phyloP scores from a whole-genome alignment of 352 stramenopile genomes.

The Globisporangium perplexum region DNA sequence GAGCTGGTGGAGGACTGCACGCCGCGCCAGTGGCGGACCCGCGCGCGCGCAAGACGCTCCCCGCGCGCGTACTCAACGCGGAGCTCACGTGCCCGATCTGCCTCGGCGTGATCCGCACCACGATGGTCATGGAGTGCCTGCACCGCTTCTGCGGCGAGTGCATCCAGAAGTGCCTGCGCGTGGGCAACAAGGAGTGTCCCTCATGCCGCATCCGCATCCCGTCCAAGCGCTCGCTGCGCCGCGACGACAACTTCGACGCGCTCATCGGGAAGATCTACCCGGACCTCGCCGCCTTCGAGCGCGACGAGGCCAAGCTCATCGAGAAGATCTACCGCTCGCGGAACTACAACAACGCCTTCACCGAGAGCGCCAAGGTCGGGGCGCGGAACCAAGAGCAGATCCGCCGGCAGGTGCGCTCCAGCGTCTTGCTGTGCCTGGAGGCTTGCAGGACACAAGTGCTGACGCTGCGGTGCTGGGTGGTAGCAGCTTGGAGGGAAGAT shows the following conservation, averaged over 20 bases:
- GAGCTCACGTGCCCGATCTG: conserved; percentile 88
- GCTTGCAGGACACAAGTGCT: too few relatives aligned
- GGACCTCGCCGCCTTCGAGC: conserved; percentile 72
- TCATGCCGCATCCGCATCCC: conserved; percentile 89
- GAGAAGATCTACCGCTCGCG: conserved; percentile 67
- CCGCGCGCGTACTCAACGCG: conserved; percentile 64
- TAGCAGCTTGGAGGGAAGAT: conserved; percentile 2
- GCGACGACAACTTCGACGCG: conserved; percentile 82
- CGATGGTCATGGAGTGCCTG: conserved; percentile 89
- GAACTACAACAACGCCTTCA: conserved; percentile 83
- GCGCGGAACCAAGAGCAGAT: conserved; percentile 61
- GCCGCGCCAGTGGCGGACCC: conserved; percentile 47
- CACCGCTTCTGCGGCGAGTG: conserved; percentile 90
- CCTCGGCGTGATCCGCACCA: conserved; percentile 77
- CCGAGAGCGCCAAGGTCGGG: conserved; percentile 65
- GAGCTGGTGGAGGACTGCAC: conserved; percentile 86
- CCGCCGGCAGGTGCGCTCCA: conserved; percentile 36
- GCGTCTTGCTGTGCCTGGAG: too few relatives aligned
- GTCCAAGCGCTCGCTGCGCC: conserved; percentile 74
- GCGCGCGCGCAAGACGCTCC: conserved; percentile 48
- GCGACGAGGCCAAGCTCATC: conserved; percentile 78
- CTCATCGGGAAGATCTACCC: conserved; percentile 86
- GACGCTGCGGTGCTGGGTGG: not conserved
- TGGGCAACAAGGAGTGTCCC: conserved; percentile 85
- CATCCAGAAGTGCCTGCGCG: conserved; percentile 83